Percentiles rank a stretch among this genome's conserved stretches.
These are phyloP conservation scores for Vinca major DNA, from an alignment of 305 asterid genomes.

Conservation along the genomic window DNA sequence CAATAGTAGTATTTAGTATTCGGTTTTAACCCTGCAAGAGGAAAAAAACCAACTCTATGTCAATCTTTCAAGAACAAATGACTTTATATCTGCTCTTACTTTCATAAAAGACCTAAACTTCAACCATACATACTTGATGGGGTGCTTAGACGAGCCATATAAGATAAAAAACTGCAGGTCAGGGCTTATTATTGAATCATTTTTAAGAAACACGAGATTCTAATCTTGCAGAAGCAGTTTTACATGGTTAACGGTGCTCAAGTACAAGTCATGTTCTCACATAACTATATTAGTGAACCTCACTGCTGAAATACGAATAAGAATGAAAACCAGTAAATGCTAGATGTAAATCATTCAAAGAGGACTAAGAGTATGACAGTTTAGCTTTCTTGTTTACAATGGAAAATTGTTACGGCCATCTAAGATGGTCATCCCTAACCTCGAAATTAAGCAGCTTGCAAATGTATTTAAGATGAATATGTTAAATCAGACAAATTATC, in stretches of 20 bases:
- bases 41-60: not conserved
- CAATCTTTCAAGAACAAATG: not conserved
- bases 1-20: slow-evolving; percentile 50
- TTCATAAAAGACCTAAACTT: not conserved
- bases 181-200: not conserved
- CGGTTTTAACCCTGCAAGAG: slow-evolving; percentile 55
- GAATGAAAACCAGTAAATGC: not conserved
- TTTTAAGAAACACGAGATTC: not conserved
- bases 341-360: not conserved
- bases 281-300: not conserved
- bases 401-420: not conserved
- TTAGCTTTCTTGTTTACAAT: not conserved
- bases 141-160: not conserved
- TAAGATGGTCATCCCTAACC: not conserved
- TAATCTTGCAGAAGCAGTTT: not conserved
- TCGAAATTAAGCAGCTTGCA: not conserved
- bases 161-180: not conserved
- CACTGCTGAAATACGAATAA: not conserved
- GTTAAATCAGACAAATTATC: not conserved
- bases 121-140: not conserved
- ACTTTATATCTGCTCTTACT: not conserved
- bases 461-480: not conserved
- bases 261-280: not conserved
- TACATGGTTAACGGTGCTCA: not conserved
- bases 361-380: not conserved